These are phyloP conservation scores for Oryza meridionalis DNA, from an alignment of 176 grass and related monocot species.

Conservation along the genomic window DNA sequence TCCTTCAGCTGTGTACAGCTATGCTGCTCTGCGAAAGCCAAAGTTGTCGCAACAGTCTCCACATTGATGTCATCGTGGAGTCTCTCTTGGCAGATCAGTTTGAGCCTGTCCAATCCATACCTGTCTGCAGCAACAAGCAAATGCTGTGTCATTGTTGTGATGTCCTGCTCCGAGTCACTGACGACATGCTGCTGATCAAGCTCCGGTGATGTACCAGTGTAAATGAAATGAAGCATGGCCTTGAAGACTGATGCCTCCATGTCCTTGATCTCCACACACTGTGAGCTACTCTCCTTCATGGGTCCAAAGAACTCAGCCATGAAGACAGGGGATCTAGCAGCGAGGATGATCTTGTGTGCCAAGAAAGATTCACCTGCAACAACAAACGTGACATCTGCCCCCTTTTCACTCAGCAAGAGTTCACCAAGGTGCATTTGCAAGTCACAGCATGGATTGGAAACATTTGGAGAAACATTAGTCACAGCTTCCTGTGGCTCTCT, in stretches of 20 bases:
- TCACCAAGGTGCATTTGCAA: constrained; percentile 19
- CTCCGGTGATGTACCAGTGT: constrained; percentile 12
- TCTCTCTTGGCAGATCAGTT: constrained; percentile 15
- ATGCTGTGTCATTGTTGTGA: constrained; percentile 1
- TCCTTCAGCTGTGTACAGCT: constrained; percentile 30
- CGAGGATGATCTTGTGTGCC: constrained; percentile 17
- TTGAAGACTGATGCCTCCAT: constrained; percentile 17
- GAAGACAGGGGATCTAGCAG: constrained; percentile 23
- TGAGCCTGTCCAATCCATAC: constrained; percentile 33
- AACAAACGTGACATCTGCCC: constrained; percentile 19
- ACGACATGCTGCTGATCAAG: background rate
- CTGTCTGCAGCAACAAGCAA: constrained; percentile 31
- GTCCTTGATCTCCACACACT: constrained; percentile 20
- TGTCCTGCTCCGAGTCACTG: background rate
- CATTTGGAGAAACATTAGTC: background rate
- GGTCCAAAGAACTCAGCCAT: constrained; percentile 28
- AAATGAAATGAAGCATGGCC: constrained; percentile 45
- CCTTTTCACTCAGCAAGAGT: constrained; percentile 5
- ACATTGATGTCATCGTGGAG: background rate
- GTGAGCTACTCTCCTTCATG: constrained; percentile 36
- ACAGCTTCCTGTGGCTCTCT: background rate
- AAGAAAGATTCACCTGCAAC: constrained; percentile 27
- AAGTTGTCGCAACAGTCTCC: background rate
- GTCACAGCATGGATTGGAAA: background rate
- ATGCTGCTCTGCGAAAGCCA: constrained; percentile 40